Evolutionary conservation across 768 basidiomycete species (phyloP).

Genomic region (Gloeopeniophorella convolvens): DNA sequence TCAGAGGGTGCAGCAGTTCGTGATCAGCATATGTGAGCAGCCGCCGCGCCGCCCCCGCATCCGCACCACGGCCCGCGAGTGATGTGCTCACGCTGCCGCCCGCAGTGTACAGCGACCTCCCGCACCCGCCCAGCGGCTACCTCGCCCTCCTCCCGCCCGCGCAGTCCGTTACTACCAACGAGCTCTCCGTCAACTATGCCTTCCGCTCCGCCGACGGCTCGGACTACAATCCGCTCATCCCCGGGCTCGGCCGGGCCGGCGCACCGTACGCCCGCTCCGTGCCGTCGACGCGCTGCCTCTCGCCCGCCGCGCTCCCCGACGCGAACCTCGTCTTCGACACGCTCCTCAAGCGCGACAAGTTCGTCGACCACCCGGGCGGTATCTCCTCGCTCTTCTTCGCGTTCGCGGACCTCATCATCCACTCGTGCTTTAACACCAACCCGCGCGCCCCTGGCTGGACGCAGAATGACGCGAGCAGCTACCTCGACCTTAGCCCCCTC

Average conservation of each 20-base stretch:
- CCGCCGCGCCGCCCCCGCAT: background rate
- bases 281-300: conserved; percentile 38
- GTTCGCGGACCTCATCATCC: conserved; percentile 72
- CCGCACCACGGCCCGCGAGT: background rate
- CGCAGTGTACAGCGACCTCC: conserved; percentile 21
- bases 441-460: conserved; percentile 32
- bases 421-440: conserved; percentile 61
- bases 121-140: conserved; percentile 19
- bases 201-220: conserved; percentile 32
- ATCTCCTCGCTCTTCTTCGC: conserved; percentile 72
- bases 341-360: conserved; percentile 42
- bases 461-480: conserved; percentile 62
- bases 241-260: conserved; percentile 30
- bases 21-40: conserved; percentile 15
- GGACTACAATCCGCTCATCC: conserved; percentile 30
- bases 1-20: conserved; percentile 9
- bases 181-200: conserved; percentile 16
- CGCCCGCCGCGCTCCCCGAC: conserved; percentile 50
- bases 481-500: conserved; percentile 68
- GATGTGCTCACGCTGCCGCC: background rate
- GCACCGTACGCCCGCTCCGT: conserved; percentile 53
- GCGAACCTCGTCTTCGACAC: conserved; percentile 65
- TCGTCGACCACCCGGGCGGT: conserved; percentile 36
- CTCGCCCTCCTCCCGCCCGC: conserved; percentile 8
- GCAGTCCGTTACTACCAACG: too few relatives aligned